phyloP scores from a whole-genome alignment of 352 stramenopile species.

The Nothophytophthora sp. region DNA sequence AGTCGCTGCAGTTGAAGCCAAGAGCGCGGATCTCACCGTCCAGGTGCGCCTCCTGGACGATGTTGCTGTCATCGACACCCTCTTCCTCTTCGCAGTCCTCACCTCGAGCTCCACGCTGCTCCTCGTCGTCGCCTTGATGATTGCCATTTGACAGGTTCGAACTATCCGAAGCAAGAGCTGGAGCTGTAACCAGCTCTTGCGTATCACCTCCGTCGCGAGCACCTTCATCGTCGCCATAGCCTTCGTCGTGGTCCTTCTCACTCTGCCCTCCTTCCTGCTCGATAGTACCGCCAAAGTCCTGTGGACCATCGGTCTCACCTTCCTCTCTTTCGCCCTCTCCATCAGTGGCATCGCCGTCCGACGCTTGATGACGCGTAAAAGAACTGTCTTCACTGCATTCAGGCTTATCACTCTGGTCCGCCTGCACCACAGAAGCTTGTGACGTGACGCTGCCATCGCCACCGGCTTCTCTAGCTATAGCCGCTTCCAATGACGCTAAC shows the following conservation, averaged over 20 bases:
- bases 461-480: not conserved
- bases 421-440: not conserved
- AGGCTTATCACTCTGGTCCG: too few species aligned
- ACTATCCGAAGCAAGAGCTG: not conserved
- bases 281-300: not conserved
- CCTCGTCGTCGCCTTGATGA: not conserved
- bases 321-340: not conserved
- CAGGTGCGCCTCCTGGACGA: not conserved
- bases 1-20: not conserved
- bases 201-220: too few species aligned
- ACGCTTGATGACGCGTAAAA: too few species aligned
- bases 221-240: not conserved
- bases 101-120: not conserved
- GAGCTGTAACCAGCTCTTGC: not conserved
- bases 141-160: not conserved
- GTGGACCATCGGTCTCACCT: not conserved
- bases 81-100: conserved; percentile 1
- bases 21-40: not conserved
- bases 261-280: not conserved
- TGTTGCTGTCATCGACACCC: not conserved
- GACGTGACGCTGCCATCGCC: not conserved
- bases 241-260: not conserved
- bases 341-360: too few species aligned
- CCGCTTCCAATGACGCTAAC: conserved; percentile 3
- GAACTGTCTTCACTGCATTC: too few species aligned